phyloP scores from a whole-genome alignment of 2,329 filamentous ascomycete genomes.

The Sclerotinia sclerotiorum region DNA sequence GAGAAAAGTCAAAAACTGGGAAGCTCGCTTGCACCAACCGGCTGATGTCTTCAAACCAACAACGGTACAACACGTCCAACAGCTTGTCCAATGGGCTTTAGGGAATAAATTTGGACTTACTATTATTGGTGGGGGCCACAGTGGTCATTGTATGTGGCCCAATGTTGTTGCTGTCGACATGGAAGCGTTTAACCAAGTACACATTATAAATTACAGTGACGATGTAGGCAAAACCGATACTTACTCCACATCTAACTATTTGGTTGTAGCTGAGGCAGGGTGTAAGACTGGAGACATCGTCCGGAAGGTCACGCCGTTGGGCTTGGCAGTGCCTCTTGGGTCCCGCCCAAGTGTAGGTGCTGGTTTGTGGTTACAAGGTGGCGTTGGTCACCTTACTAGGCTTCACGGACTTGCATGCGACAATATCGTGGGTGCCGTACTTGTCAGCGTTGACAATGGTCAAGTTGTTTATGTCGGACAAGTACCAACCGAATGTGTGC shows the following conservation, averaged over 20 bases:
- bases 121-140: conserved; percentile 59
- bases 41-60: conserved; percentile 50
- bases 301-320: conserved; percentile 43
- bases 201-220: conserved; percentile 42
- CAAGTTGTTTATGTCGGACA: conserved; percentile 51
- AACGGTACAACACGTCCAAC: conserved; percentile 50
- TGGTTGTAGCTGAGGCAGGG: conserved; percentile 55
- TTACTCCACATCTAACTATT: conserved; percentile 31
- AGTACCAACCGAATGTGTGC: conserved; percentile 34
- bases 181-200: conserved; percentile 52
- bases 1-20: conserved; percentile 50
- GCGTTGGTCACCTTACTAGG: conserved; percentile 49
- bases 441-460: conserved; percentile 53
- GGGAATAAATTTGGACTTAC: conserved; percentile 48
- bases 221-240: conserved; percentile 27
- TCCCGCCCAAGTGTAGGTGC: conserved; percentile 62
- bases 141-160: conserved; percentile 56
- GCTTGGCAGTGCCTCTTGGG: conserved; percentile 58
- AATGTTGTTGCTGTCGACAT: conserved; percentile 59
- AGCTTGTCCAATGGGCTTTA: conserved; percentile 57
- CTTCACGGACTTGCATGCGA: conserved; percentile 59
- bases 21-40: conserved; percentile 49
- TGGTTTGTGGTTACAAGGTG: conserved; percentile 64
- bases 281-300: conserved; percentile 58
- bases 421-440: conserved; percentile 57